Evolutionary conservation across 805 yeast genomes (phyloP).

Genomic region (Kodamaea leandrae): DNA sequence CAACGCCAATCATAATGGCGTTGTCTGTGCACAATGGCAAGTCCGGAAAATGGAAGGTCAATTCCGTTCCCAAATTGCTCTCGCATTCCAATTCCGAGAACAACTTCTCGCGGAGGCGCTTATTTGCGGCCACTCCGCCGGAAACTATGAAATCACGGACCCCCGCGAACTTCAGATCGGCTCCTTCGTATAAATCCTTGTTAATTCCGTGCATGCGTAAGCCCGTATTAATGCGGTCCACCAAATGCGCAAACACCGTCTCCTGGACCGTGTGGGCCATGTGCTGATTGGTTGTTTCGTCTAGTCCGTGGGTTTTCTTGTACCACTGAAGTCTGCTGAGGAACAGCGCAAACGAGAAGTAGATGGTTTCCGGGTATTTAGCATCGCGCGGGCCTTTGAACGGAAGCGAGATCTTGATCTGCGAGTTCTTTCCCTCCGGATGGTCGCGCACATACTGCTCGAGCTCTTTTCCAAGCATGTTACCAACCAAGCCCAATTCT

Average conservation of each 20-base stretch:
- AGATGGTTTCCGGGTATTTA: constrained; percentile 25
- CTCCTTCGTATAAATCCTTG: constrained; percentile 4
- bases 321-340: constrained; percentile 49
- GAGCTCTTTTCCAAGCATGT: constrained; percentile 82
- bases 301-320: constrained; percentile 22
- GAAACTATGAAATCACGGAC: constrained; percentile 68
- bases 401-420: constrained; percentile 31
- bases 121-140: constrained; percentile 92
- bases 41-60: constrained; percentile 64
- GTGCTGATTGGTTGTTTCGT: constrained; percentile 45
- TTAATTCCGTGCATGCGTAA: constrained; percentile 32
- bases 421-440: constrained; percentile 17
- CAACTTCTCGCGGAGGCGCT: constrained; percentile 49
- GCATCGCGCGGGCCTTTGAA: constrained; percentile 30
- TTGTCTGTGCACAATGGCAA: constrained; percentile 83
- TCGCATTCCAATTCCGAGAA: constrained; percentile 31
- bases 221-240: constrained; percentile 58
- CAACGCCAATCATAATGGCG: constrained; percentile 97
- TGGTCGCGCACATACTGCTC: constrained; percentile 49
- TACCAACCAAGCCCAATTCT: constrained; percentile 73
- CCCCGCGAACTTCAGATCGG: constrained; percentile 40
- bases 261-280: constrained; percentile 62
- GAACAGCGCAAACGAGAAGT: constrained; percentile 79
- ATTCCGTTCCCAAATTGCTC: constrained; percentile 6
- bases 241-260: constrained; percentile 67